These are phyloP conservation scores for Nothophoma quercina DNA, from an alignment of 2,329 filamentous ascomycete genomes.

Conservation along the genomic window DNA sequence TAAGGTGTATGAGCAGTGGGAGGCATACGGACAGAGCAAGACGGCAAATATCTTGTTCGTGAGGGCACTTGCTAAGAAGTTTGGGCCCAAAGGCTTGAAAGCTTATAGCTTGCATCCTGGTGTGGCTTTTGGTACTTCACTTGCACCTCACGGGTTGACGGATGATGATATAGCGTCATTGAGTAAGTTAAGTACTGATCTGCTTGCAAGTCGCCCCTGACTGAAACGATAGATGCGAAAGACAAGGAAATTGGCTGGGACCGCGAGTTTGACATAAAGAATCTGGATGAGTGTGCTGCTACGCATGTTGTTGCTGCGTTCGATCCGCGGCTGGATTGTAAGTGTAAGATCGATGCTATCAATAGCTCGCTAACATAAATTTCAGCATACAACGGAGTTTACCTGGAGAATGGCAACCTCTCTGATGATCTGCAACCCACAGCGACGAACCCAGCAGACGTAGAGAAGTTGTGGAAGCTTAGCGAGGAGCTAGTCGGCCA, in stretches of 20 bases:
- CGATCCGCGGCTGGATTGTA: conserved; percentile 30
- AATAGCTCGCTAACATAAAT: background rate
- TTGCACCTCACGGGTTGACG: conserved; percentile 23
- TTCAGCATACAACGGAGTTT: conserved; percentile 33
- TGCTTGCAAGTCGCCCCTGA: background rate
- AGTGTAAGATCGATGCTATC: background rate
- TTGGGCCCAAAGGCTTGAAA: conserved; percentile 30
- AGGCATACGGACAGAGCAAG: conserved; percentile 61
- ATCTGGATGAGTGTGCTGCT: conserved; percentile 37
- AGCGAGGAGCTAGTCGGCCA: conserved; percentile 44
- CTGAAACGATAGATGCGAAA: conserved; percentile 15
- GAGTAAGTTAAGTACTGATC: conserved; percentile 22
- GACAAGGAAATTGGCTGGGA: conserved; percentile 32
- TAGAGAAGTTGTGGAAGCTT: conserved; percentile 43
- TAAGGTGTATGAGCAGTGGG: conserved; percentile 52
- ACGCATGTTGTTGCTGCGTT: conserved; percentile 45
- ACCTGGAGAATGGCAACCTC: conserved; percentile 36
- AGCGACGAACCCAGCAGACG: conserved; percentile 31
- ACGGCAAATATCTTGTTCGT: conserved; percentile 57
- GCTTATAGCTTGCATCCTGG: conserved; percentile 44
- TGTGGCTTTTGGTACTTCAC: conserved; percentile 32
- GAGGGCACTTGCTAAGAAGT: conserved; percentile 30
- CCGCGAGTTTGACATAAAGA: conserved; percentile 34
- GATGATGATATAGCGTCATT: conserved; percentile 31
- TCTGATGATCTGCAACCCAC: conserved; percentile 25